Percentiles rank a stretch among this genome's conserved stretches.
Conservation (phyloP, 2,329 filamentous ascomycete species). For the Thermothelomyces thermophilus region DNA sequence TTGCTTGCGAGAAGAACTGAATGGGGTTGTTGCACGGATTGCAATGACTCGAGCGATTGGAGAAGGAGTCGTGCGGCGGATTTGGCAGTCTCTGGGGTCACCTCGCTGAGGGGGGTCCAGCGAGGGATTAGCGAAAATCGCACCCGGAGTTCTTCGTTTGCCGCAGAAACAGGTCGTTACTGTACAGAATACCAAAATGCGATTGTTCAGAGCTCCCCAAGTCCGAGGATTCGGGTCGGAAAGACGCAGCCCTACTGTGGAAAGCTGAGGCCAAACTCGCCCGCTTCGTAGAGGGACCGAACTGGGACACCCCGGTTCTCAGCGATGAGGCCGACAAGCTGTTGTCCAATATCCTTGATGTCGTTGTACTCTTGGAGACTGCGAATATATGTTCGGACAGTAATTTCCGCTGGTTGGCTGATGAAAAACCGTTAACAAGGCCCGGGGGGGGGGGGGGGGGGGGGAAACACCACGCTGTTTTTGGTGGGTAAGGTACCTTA, state of each 20-base stretch:
- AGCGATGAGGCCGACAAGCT: slow-evolving; percentile 34
- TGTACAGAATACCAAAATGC: too few relatives aligned
- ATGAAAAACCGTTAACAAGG: neutral
- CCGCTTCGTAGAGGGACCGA: slow-evolving; percentile 27
- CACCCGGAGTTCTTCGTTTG: too few relatives aligned
- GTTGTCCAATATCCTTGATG: slow-evolving; percentile 33
- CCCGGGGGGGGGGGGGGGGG: neutral
- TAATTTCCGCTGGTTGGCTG: slow-evolving; percentile 22
- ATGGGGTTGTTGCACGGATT: neutral
- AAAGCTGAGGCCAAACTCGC: slow-evolving; percentile 29
- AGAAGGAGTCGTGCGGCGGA: too few relatives aligned
- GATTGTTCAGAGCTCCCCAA: too few relatives aligned
- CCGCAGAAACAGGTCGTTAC: too few relatives aligned
- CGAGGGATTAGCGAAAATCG: too few relatives aligned
- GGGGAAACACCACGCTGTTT: neutral
- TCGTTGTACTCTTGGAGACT: slow-evolving; percentile 34
- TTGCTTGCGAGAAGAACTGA: slow-evolving; percentile 40
- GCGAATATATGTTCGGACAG: slow-evolving; percentile 24
- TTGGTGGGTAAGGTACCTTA: slow-evolving; percentile 10
- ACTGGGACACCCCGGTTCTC: slow-evolving; percentile 31
- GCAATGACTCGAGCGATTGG: too few relatives aligned
- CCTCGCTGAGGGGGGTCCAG: too few relatives aligned
- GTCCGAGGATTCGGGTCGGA: too few relatives aligned
- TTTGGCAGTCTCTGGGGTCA: too few relatives aligned
- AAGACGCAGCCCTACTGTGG: slow-evolving; percentile 18